These are phyloP conservation scores for Chlorella variabilis DNA, from an alignment of 163 green algal species.

Conservation along the genomic window DNA sequence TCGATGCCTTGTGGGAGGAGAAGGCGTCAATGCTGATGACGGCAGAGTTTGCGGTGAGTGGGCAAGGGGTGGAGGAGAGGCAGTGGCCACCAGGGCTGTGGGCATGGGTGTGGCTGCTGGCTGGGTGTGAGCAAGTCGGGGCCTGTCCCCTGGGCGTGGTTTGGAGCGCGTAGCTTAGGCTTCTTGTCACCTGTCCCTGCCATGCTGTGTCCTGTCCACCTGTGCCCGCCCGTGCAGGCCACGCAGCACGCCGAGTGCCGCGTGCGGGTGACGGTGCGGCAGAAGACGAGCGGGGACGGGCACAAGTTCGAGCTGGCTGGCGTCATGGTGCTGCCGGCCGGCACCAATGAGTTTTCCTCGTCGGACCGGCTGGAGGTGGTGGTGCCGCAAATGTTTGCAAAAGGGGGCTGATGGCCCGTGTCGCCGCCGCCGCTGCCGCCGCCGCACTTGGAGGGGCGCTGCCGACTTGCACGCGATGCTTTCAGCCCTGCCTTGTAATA, in stretches of 20 bases:
- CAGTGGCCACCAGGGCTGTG: too few relatives aligned
- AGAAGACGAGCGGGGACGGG: constrained; percentile 3
- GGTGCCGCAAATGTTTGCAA: constrained; percentile 23
- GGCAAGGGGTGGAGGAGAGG: too few relatives aligned
- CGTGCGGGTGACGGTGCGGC: constrained; percentile 1
- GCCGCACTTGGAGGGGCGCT: too few relatives aligned
- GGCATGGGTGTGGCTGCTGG: neutral
- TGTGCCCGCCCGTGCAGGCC: neutral
- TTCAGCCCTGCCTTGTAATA: too few relatives aligned
- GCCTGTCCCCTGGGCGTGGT: too few relatives aligned
- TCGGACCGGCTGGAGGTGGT: neutral
- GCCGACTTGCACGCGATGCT: too few relatives aligned
- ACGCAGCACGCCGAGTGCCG: constrained; percentile 8
- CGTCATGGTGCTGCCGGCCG: constrained; percentile 27
- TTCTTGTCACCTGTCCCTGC: too few relatives aligned
- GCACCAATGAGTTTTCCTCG: constrained; percentile 23
- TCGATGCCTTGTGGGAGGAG: constrained; percentile 20
- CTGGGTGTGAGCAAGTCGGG: too few relatives aligned
- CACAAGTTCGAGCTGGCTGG: constrained; percentile 26
- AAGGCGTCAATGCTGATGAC: constrained; percentile 18
- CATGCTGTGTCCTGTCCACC: too few relatives aligned
- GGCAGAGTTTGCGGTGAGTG: constrained; percentile 5
- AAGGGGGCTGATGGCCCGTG: neutral
- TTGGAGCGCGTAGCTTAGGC: too few relatives aligned
- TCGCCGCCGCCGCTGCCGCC: too few relatives aligned